A percentile compares a stretch with the other conserved stretches of the same genome.
These are phyloP conservation scores for Skeletonema potamos DNA, from an alignment of 108 stramenopile species.

Conservation along the genomic window DNA sequence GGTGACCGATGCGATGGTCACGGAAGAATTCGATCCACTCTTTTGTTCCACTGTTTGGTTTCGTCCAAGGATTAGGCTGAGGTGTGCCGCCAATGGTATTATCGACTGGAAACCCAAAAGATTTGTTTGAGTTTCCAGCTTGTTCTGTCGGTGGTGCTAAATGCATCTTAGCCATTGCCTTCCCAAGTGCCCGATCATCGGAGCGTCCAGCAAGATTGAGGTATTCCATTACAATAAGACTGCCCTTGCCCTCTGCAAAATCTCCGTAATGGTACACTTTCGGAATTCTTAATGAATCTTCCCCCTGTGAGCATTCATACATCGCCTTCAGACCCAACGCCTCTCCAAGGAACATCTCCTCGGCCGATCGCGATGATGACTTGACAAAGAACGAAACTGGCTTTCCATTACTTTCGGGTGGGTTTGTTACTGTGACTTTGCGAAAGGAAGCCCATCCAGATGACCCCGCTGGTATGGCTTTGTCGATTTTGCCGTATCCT, in stretches of 20 bases:
- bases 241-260: constrained; percentile 30
- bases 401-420: constrained; percentile 11
- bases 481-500: constrained; percentile 35
- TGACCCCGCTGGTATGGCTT: constrained; percentile 37
- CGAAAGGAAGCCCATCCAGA: constrained; percentile 58
- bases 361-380: constrained; percentile 18
- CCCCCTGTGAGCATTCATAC: constrained; percentile 37
- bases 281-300: constrained; percentile 41
- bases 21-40: constrained; percentile 52
- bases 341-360: constrained; percentile 58
- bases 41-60: constrained; percentile 45
- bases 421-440: constrained; percentile 44
- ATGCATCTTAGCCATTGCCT: constrained; percentile 59
- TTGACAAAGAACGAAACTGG: constrained; percentile 58
- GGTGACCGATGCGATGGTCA: constrained; percentile 47
- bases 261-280: constrained; percentile 54
- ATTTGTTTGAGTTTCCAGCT: constrained; percentile 29
- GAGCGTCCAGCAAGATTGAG: constrained; percentile 42
- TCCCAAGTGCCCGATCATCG: constrained; percentile 44
- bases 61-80: constrained; percentile 56
- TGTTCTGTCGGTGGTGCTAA: constrained; percentile 42
- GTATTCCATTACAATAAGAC: constrained; percentile 57
- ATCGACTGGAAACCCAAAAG: constrained; percentile 59
- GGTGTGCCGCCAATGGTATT: constrained; percentile 64
- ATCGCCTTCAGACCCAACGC: constrained; percentile 57